phyloP scores from a whole-genome alignment of 768 basidiomycete genomes.

The Hydnomerulius pinastri region DNA sequence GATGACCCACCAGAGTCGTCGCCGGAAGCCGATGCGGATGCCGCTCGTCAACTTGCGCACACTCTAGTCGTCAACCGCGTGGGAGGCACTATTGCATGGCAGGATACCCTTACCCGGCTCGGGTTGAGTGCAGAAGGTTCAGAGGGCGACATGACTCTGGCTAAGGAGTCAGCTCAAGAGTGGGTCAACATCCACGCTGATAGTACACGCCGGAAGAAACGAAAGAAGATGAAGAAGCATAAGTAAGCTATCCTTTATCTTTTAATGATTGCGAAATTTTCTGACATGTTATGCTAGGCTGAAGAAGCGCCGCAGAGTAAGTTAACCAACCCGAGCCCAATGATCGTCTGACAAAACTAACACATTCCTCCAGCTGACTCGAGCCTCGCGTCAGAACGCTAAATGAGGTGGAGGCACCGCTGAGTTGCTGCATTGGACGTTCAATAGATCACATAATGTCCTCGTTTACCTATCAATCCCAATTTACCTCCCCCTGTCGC shows the following conservation, averaged over 20 bases:
- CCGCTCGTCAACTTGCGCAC: slow-evolving; percentile 77
- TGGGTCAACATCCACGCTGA: slow-evolving; percentile 73
- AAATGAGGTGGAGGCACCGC: slow-evolving; percentile 21
- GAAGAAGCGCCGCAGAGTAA: slow-evolving; percentile 87
- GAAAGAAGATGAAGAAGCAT: slow-evolving; percentile 97
- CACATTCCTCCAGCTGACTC: slow-evolving; percentile 43
- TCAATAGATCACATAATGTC: slow-evolving; percentile 10
- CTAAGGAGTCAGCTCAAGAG: slow-evolving; percentile 56
- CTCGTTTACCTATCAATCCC: slow-evolving; percentile 1
- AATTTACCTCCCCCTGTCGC: no score
- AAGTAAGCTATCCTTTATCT: slow-evolving; percentile 63
- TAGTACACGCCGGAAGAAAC: slow-evolving; percentile 80
- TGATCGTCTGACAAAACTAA: slow-evolving; percentile 16
- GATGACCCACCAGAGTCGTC: slow-evolving; percentile 52
- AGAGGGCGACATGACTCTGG: slow-evolving; percentile 51
- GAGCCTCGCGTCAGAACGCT: slow-evolving; percentile 32
- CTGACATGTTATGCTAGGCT: slow-evolving; percentile 48
- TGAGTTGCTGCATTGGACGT: not conserved
- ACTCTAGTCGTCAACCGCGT: slow-evolving; percentile 69
- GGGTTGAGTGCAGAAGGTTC: slow-evolving; percentile 58
- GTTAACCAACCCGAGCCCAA: slow-evolving; percentile 25
- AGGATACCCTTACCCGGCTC: slow-evolving; percentile 61
- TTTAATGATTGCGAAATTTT: slow-evolving; percentile 6
- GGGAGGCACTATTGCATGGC: slow-evolving; percentile 66
- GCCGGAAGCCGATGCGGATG: slow-evolving; percentile 75